Evolutionary conservation across 2,329 filamentous ascomycete genomes (phyloP).

Genomic region (Hirsutella thompsonii): DNA sequence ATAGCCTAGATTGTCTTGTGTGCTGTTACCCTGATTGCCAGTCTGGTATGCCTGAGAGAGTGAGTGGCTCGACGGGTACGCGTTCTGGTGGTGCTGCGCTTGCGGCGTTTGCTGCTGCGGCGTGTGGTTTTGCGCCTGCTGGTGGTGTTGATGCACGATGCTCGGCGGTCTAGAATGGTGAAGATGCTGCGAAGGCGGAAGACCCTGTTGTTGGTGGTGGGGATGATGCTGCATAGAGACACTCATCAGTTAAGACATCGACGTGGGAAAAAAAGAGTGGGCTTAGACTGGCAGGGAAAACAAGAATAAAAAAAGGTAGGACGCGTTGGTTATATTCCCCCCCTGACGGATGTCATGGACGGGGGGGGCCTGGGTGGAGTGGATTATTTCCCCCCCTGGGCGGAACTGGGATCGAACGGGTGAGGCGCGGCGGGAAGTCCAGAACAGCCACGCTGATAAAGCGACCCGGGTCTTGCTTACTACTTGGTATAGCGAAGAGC

Average conservation of each 20-base stretch:
- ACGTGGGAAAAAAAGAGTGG: constrained; percentile 23
- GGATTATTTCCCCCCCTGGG: constrained; percentile 21
- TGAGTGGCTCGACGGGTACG: constrained; percentile 56
- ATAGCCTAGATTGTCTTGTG: constrained; percentile 58
- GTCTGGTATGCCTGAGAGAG: constrained; percentile 54
- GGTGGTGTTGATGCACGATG: constrained; percentile 54
- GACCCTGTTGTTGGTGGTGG: constrained; percentile 62
- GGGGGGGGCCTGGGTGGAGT: constrained; percentile 24
- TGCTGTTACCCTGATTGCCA: constrained; percentile 45
- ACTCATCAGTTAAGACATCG: constrained; percentile 37
- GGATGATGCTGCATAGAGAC: constrained; percentile 63
- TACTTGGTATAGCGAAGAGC: constrained; percentile 6
- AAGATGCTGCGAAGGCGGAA: constrained; percentile 51
- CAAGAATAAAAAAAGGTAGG: constrained; percentile 21
- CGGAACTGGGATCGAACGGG: constrained; percentile 34
- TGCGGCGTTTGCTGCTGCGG: constrained; percentile 34
- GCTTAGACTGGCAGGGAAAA: constrained; percentile 23
- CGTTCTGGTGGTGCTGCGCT: constrained; percentile 46
- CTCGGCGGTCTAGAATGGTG: constrained; percentile 61
- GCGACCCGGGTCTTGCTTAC: constrained; percentile 20
- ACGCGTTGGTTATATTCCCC: constrained; percentile 38
- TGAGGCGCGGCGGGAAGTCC: constrained; percentile 31
- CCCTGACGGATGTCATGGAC: constrained; percentile 32
- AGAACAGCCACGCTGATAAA: constrained; percentile 26
- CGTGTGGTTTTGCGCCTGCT: constrained; percentile 41